These are phyloP conservation scores for Cladophialophora yegresii DNA, from an alignment of 2,329 filamentous ascomycete species.

Conservation along the genomic window DNA sequence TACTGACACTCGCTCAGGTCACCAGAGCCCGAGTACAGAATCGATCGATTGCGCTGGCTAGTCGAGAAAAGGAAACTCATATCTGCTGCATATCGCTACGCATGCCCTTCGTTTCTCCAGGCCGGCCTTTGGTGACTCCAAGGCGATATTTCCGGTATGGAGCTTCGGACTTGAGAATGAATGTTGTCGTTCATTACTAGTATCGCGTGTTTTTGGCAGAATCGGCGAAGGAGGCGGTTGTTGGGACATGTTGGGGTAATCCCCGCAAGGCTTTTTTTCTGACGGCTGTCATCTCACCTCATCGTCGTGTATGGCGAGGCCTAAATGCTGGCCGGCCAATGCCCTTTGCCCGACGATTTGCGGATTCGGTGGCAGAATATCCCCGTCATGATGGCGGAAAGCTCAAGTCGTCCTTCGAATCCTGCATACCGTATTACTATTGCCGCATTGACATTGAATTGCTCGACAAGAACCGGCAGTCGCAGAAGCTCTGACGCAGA, in stretches of 20 bases:
- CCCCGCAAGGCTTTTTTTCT: background rate
- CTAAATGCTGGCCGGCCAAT: background rate
- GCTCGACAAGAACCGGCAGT: slow-evolving; percentile 15
- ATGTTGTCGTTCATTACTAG: background rate
- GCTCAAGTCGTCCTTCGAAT: background rate
- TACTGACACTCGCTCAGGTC: background rate
- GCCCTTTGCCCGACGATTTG: background rate
- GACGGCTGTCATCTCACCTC: background rate
- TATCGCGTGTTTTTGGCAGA: background rate
- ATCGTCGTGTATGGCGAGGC: background rate
- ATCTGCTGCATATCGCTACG: background rate
- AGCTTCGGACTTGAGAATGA: background rate
- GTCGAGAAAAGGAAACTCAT: background rate
- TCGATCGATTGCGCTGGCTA: background rate
- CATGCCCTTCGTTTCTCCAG: background rate
- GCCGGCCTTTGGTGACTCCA: too few relatives aligned
- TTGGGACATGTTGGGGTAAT: background rate
- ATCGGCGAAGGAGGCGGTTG: background rate
- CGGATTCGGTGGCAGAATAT: background rate
- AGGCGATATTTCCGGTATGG: background rate
- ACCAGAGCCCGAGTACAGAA: background rate
- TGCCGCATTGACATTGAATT: background rate
- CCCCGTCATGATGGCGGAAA: background rate
- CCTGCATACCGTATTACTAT: background rate
- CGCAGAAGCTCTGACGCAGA: slow-evolving; percentile 27